Conservation (phyloP, 2,329 filamentous ascomycete genomes). For the Trichoderma guizhouense region DNA sequence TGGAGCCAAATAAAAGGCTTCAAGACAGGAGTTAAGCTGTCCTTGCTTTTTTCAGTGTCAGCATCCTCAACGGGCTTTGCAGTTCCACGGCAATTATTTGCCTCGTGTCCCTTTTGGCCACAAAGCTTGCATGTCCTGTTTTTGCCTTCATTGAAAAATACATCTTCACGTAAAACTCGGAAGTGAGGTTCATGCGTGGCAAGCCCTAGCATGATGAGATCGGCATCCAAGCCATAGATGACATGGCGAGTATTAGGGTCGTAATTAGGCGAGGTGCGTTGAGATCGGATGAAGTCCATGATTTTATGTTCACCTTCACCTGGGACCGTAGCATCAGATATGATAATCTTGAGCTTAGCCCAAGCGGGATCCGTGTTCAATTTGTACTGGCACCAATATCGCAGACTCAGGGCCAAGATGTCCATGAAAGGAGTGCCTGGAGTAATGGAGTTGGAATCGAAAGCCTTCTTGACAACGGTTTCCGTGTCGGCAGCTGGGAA, state of each 20-base stretch:
- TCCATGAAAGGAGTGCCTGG: conserved; percentile 99
- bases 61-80: conserved; percentile 73
- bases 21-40: conserved; percentile 56
- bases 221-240: conserved; percentile 95
- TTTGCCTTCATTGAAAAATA: conserved; percentile 87
- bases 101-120: conserved; percentile 88
- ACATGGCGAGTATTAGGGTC: conserved; percentile 97
- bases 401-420: conserved; percentile 80
- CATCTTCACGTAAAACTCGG: conserved; percentile 91
- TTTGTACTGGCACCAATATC: conserved; percentile 98
- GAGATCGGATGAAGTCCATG: conserved; percentile 95
- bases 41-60: conserved; percentile 79
- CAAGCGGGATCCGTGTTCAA: conserved; percentile 94
- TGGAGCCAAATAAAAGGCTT: conserved; percentile 99
- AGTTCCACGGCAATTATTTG: conserved; percentile 77
- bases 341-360: conserved; percentile 95
- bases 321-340: conserved; percentile 95
- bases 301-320: conserved; percentile 99
- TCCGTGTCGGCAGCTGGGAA: conserved; percentile 60
- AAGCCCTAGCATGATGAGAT: conserved; percentile 97
- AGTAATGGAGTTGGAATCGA: conserved; percentile 84
- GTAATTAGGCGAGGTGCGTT: conserved; percentile 84
- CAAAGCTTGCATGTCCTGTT: conserved; percentile 81
- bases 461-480: conserved; percentile 76
- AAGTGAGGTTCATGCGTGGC: conserved; percentile 98